Conservation (phyloP, 2,329 filamentous ascomycete genomes). For the Fusarium clavum region DNA sequence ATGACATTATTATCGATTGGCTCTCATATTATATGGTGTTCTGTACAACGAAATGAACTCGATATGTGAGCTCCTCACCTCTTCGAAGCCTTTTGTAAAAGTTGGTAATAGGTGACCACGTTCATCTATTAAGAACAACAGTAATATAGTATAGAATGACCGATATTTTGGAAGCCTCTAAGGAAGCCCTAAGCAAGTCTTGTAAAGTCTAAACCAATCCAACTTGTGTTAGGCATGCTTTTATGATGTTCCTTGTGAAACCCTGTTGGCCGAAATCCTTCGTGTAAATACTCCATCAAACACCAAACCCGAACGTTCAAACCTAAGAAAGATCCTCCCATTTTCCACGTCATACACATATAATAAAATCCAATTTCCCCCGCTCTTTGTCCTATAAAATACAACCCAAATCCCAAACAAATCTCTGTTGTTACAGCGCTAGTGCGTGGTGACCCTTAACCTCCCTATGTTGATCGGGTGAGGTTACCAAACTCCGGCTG, state of each 20-base stretch:
- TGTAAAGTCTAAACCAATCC: neutral
- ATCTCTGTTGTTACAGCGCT: constrained; percentile 6
- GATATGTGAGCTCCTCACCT: too few relatives aligned
- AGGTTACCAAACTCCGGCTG: constrained; percentile 42
- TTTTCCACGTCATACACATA: constrained; percentile 23
- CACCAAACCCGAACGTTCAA: constrained; percentile 14
- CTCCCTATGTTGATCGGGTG: constrained; percentile 24
- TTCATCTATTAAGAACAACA: neutral
- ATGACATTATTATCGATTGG: neutral
- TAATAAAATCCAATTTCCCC: constrained; percentile 16
- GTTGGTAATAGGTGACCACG: neutral
- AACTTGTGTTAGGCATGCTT: neutral
- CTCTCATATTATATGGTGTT: neutral
- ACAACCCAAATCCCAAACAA: constrained; percentile 6
- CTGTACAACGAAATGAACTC: neutral
- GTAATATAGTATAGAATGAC: neutral
- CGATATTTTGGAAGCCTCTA: neutral
- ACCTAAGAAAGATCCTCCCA: constrained; percentile 15
- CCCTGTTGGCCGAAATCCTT: neutral
- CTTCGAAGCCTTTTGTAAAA: neutral
- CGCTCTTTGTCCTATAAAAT: constrained; percentile 5
- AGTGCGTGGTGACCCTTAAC: constrained; percentile 10
- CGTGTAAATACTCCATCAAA: constrained; percentile 22
- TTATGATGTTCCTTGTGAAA: neutral
- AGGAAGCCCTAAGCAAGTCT: neutral